Percentiles rank a stretch among this genome's conserved stretches.
phyloP scores from a whole-genome alignment of 2,329 filamentous ascomycete species.

The Fusarium duplospermum region DNA sequence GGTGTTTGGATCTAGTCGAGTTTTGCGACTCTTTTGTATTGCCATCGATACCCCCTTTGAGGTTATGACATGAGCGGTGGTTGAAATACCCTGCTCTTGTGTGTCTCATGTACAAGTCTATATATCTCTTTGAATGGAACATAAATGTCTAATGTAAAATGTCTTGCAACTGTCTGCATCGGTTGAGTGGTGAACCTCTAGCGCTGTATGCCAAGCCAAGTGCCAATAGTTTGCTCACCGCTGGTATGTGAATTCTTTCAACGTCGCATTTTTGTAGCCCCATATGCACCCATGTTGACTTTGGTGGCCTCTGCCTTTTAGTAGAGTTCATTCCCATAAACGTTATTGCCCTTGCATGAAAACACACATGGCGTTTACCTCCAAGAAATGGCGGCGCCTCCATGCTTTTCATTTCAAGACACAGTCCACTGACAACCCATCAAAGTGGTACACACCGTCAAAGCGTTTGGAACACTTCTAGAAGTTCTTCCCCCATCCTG shows the following conservation, averaged over 20 bases:
- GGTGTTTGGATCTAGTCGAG: conserved; percentile 1
- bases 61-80: background rate
- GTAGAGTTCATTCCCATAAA: background rate
- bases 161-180: background rate
- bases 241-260: background rate
- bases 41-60: conserved; percentile 34
- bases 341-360: background rate
- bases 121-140: conserved; percentile 2
- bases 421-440: background rate
- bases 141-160: background rate
- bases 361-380: background rate
- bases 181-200: too few relatives aligned
- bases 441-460: background rate
- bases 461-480: background rate
- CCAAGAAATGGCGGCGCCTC: background rate
- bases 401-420: background rate
- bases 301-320: background rate
- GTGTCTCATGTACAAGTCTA: background rate
- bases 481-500: background rate
- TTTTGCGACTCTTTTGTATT: conserved; percentile 15
- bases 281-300: background rate
- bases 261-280: background rate
- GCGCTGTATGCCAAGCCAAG: too few relatives aligned
- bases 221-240: background rate
- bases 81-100: background rate